Evolutionary conservation across 352 stramenopile species (phyloP).

Genomic region (Phytophthora cactorum): DNA sequence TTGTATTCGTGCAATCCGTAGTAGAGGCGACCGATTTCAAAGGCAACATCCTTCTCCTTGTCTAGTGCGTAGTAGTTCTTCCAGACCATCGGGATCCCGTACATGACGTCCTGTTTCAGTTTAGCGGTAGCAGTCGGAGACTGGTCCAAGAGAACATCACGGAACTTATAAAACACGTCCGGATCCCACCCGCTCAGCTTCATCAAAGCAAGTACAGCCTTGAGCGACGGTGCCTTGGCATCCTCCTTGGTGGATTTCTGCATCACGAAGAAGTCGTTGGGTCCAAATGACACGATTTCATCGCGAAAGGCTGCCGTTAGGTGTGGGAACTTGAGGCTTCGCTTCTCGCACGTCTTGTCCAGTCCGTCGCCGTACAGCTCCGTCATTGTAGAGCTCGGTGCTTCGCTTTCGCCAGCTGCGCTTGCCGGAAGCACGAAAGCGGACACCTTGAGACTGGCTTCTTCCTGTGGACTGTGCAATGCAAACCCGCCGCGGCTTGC

Average conservation of each 20-base stretch:
- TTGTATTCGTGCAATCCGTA: slow-evolving; percentile 94
- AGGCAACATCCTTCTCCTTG: slow-evolving; percentile 93
- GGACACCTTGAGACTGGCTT: slow-evolving; percentile 93
- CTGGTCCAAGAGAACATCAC: slow-evolving; percentile 91
- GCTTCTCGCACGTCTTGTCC: slow-evolving; percentile 64
- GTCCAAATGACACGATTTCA: slow-evolving; percentile 89
- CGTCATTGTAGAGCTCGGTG: slow-evolving; percentile 28
- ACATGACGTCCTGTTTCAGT: slow-evolving; percentile 83
- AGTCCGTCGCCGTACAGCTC: slow-evolving; percentile 60
- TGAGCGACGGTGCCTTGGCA: slow-evolving; percentile 77
- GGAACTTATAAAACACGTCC: slow-evolving; percentile 97
- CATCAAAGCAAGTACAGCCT: slow-evolving; percentile 89
- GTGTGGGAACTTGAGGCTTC: slow-evolving; percentile 70
- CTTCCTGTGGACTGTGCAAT: slow-evolving; percentile 92
- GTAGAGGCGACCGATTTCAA: slow-evolving; percentile 92
- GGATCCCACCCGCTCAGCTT: slow-evolving; percentile 94
- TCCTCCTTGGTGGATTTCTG: slow-evolving; percentile 91
- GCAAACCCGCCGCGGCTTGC: slow-evolving; percentile 92
- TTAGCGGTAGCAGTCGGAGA: slow-evolving; percentile 64
- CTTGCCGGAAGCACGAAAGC: slow-evolving; percentile 78
- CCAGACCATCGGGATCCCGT: slow-evolving; percentile 88
- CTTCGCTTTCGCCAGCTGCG: slow-evolving; percentile 18
- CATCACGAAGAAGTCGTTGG: slow-evolving; percentile 96
- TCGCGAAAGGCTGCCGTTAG: slow-evolving; percentile 84
- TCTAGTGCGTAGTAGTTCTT: slow-evolving; percentile 94